A percentile compares a stretch with the other conserved stretches of the same genome.
phyloP scores from a whole-genome alignment of 345 rosid species.

The Turritis glabra region DNA sequence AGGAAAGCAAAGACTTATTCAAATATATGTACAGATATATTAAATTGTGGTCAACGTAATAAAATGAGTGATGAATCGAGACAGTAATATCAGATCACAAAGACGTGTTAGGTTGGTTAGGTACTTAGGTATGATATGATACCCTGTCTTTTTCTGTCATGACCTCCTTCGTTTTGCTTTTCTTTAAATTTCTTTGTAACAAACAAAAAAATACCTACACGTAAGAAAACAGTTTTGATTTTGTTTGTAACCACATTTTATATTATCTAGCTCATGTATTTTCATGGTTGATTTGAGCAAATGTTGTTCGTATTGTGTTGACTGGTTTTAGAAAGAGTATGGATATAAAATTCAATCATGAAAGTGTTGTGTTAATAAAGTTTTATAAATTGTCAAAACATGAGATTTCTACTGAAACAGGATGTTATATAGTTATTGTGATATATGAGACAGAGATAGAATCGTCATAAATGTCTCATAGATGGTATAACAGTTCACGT shows the following conservation, averaged over 20 bases:
- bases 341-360: too few relatives aligned
- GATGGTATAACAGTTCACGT: too few relatives aligned
- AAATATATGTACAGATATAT: not conserved
- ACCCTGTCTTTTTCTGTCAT: conserved; percentile 10
- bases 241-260: not conserved
- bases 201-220: not conserved
- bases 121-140: conserved; percentile 28
- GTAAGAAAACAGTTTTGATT: not conserved
- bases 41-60: conserved; percentile 17
- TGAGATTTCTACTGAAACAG: too few relatives aligned
- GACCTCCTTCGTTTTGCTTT: conserved; percentile 19
- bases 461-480: too few relatives aligned
- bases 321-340: too few relatives aligned
- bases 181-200: not conserved
- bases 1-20: conserved; percentile 1
- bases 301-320: too few relatives aligned
- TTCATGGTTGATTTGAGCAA: not conserved
- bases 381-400: too few relatives aligned
- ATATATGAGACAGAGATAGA: too few relatives aligned
- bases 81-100: conserved; percentile 22
- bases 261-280: not conserved
- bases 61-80: conserved; percentile 6
- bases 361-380: too few relatives aligned
- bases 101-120: conserved; percentile 36
- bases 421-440: too few relatives aligned